Percentiles rank a stretch among this genome's conserved stretches.
Evolutionary conservation across 768 basidiomycete genomes (phyloP).

Genomic region (Sistotremastrum suecicum): DNA sequence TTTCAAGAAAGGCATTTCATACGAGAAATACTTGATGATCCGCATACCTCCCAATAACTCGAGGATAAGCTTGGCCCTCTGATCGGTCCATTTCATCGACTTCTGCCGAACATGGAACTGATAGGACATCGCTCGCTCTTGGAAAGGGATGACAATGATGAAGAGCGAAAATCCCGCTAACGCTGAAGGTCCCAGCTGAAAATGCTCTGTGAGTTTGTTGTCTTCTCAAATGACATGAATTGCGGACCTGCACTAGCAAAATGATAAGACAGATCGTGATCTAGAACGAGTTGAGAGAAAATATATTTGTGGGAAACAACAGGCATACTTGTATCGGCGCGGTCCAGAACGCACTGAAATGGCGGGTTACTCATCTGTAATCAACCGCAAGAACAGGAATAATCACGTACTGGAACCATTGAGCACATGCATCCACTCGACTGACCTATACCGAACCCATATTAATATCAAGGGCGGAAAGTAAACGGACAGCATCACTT

Average conservation of each 20-base stretch:
- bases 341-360: constrained; percentile 35
- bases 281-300: not conserved
- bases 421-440: constrained; percentile 44
- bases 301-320: no score
- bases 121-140: constrained; percentile 46
- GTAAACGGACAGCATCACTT: constrained; percentile 10
- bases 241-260: constrained; percentile 39
- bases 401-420: constrained; percentile 39
- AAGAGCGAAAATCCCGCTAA: constrained; percentile 59
- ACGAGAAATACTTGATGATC: constrained; percentile 66
- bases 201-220: not conserved
- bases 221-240: not conserved
- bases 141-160: constrained; percentile 44
- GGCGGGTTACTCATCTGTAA: not conserved
- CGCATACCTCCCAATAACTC: constrained; percentile 56
- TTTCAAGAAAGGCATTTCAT: constrained; percentile 52
- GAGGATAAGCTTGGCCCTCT: constrained; percentile 45
- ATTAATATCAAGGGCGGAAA: not conserved
- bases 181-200: constrained; percentile 53
- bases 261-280: constrained; percentile 39
- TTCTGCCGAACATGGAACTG: constrained; percentile 38
- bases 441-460: constrained; percentile 26
- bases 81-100: constrained; percentile 50
- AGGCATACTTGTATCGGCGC: constrained; percentile 44
- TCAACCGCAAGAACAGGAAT: constrained; percentile 1